Evolutionary conservation across 1,139 yeast species (phyloP).

Genomic region (Taphrina pruni): DNA sequence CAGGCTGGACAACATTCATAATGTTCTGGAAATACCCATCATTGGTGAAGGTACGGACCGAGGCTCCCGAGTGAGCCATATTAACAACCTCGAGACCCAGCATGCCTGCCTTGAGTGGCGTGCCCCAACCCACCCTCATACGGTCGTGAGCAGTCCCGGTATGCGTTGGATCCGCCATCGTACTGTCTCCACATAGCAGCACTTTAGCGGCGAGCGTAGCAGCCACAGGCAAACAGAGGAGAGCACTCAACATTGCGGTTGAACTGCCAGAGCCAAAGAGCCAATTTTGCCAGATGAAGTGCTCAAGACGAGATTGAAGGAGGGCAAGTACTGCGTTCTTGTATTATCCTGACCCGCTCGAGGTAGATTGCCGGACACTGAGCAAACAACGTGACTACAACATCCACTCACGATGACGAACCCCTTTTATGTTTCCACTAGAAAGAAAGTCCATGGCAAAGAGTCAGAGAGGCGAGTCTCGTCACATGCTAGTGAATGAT

Average conservation of each 20-base stretch:
- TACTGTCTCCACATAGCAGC: conserved; percentile 10
- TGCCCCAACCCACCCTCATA: conserved; percentile 15
- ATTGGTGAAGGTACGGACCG: conserved; percentile 11
- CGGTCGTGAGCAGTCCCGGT: not conserved
- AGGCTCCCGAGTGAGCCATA: conserved; percentile 17
- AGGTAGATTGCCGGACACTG: not conserved
- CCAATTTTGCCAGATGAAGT: not conserved
- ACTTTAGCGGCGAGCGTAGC: not conserved
- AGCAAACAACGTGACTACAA: not conserved
- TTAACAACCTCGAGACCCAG: conserved; percentile 5
- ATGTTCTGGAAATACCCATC: conserved; percentile 3
- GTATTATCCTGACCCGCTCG: not conserved
- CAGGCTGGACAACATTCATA: not conserved
- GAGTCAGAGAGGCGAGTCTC: not conserved
- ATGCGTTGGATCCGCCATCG: conserved; percentile 9
- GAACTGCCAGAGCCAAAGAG: not conserved
- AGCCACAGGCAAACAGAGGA: conserved; percentile 3
- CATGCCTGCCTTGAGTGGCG: not conserved
- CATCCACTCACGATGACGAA: not conserved
- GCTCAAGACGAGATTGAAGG: not conserved
- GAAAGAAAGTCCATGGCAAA: not conserved
- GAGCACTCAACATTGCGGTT: not conserved
- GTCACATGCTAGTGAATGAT: too few relatives aligned
- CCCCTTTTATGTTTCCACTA: conserved; percentile 8
- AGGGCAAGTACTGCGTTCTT: not conserved